A percentile compares a stretch with the other conserved stretches of the same genome.
These are phyloP conservation scores for Clausena lansium DNA, from an alignment of 345 rosid species.

Conservation along the genomic window DNA sequence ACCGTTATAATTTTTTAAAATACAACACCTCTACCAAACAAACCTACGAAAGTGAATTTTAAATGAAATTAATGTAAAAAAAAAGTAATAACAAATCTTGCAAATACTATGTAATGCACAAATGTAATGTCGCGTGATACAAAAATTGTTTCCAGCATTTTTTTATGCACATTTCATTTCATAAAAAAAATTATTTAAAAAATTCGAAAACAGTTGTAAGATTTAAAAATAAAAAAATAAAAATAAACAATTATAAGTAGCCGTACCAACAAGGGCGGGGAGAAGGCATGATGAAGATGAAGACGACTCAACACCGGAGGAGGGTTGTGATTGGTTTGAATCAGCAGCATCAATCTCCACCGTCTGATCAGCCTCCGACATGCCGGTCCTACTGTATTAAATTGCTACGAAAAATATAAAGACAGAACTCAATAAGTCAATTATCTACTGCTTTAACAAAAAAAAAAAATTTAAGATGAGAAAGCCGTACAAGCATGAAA, in stretches of 20 bases:
- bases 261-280: neutral
- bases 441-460: too few relatives aligned
- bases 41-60: too few relatives aligned
- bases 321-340: neutral
- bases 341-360: neutral
- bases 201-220: neutral
- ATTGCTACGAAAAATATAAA: neutral
- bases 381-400: slow-evolving; percentile 2
- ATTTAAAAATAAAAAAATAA: too few relatives aligned
- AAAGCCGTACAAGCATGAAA: neutral
- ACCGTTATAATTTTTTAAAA: too few relatives aligned
- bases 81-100: too few relatives aligned
- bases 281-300: neutral
- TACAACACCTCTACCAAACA: too few relatives aligned
- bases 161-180: too few relatives aligned
- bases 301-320: neutral
- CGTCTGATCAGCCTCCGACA: slow-evolving; percentile 8
- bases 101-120: too few relatives aligned
- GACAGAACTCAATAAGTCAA: neutral
- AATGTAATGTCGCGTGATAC: too few relatives aligned
- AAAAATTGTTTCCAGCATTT: too few relatives aligned
- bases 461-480: neutral
- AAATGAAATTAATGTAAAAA: too few relatives aligned
- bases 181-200: neutral
- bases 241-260: neutral